These are phyloP conservation scores for Ophiocordyceps sinensis DNA, from an alignment of 2,329 filamentous ascomycete species.

Conservation along the genomic window DNA sequence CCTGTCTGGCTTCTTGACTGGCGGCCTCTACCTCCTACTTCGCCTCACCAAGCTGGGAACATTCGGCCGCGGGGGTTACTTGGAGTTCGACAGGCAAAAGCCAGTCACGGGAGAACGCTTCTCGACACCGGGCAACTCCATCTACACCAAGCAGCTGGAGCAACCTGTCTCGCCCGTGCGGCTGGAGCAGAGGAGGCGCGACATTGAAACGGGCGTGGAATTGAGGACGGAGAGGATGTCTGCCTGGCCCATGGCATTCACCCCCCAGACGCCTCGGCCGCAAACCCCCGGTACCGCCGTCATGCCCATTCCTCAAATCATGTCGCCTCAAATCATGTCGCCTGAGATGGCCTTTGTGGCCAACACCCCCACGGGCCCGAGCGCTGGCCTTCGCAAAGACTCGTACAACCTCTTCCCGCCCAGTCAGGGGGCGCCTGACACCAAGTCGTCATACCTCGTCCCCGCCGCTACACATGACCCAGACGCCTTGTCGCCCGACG, in stretches of 20 bases:
- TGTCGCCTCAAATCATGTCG: background rate
- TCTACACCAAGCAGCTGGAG: conserved; percentile 9
- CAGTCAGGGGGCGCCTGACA: conserved; percentile 1
- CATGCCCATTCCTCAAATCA: background rate
- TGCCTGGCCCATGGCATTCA: background rate
- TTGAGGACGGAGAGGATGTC: background rate
- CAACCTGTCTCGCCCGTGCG: conserved; percentile 6
- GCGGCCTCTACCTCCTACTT: conserved; percentile 52
- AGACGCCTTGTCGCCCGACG: conserved; percentile 1
- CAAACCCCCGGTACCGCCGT: background rate
- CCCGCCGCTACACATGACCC: conserved; percentile 13
- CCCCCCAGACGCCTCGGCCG: background rate
- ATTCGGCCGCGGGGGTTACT: conserved; percentile 27
- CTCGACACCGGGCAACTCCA: conserved; percentile 3
- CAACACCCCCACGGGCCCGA: background rate
- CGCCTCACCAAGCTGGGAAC: conserved; percentile 46
- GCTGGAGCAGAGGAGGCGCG: background rate
- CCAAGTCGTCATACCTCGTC: conserved; percentile 21
- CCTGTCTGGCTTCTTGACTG: conserved; percentile 49
- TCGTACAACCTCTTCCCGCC: conserved; percentile 6
- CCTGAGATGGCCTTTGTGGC: background rate
- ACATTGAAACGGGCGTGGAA: background rate
- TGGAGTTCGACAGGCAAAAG: conserved; percentile 30
- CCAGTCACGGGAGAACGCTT: conserved; percentile 1
- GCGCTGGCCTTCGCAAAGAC: background rate